Evolutionary conservation across 306 rosid genomes (phyloP), one percentile per base, ranked within the genome.

Genomic region (Astragalus glycyphyllos): DNA sequence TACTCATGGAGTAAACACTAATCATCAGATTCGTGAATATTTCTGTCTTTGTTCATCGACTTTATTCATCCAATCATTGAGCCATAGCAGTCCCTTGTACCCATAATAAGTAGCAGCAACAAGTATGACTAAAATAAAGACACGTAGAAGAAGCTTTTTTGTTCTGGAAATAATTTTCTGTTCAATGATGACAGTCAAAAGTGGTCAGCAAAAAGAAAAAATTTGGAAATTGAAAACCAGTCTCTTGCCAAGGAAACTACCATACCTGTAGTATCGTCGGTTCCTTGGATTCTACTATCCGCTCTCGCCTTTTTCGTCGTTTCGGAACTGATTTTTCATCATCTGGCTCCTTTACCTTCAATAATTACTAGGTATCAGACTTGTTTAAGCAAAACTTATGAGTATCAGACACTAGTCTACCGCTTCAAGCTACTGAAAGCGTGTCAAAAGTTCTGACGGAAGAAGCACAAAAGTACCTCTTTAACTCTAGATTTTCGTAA

Each of bases 31-130:
- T 69, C 88, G 73, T 8, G 84, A 77, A 69, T 58, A 46, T 79
- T 84, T 78, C 16, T 71, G 86, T 75, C 93, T 88, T 61, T 59
- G 85, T 65, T 73, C 87, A 11, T 93, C 98, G 23, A 81, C 86
- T 84, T 90, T 90, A 56, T 93, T 87, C 98, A 93, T 93, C 98
- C 96, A 84, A 75, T 90, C 97, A 73, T 61, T 50, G 66, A 93
- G 96, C 96, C 82, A 32, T 56, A 88, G 58, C 11, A 93, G 82
- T 62, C 92, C 94, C 73, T 79, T 84, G 84, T 85, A 86, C 11
- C 90, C 93, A 67, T 76, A 87, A 71, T 71, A 69, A 44, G 83
- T 37, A 44, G 84, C 83, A 8, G 73, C 79, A 58, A 85, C 63
- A 68, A 90, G 65, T 11, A 67, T 82, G 83, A 87, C 50, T 59